Evolutionary conservation across 495 filamentous ascomycete species (phyloP).

Genomic region (Copromyces sp.): DNA sequence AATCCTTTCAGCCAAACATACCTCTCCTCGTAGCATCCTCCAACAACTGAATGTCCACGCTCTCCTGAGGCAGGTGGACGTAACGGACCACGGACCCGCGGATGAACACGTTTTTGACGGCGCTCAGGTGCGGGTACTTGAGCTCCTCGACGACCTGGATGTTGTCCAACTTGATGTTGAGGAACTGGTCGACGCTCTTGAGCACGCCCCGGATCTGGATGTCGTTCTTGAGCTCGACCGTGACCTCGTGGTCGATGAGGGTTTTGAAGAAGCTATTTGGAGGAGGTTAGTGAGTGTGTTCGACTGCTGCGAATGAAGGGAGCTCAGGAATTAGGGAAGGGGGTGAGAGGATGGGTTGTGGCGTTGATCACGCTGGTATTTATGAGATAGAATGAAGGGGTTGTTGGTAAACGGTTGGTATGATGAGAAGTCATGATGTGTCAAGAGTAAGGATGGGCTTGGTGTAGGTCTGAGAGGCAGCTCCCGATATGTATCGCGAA

Average conservation of each 20-base stretch:
- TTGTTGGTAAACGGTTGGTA: background rate
- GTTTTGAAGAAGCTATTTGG: constrained; percentile 91
- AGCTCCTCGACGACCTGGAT: constrained; percentile 82
- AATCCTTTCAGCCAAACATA: constrained; percentile 28
- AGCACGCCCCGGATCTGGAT: constrained; percentile 88
- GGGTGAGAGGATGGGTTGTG: background rate
- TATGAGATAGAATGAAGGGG: background rate
- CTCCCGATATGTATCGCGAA: background rate
- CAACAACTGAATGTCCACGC: constrained; percentile 80
- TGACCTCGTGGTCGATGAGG: constrained; percentile 89
- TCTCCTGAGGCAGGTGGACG: constrained; percentile 77
- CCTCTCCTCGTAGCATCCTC: constrained; percentile 96
- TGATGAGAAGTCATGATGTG: background rate
- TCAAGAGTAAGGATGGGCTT: background rate
- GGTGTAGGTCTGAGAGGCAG: background rate
- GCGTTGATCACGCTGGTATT: background rate
- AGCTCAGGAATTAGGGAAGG: background rate
- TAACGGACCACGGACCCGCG: constrained; percentile 93
- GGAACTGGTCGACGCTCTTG: constrained; percentile 95
- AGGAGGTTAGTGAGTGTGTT: background rate
- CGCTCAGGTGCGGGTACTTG: constrained; percentile 82
- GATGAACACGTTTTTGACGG: constrained; percentile 98
- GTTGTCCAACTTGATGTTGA: constrained; percentile 98
- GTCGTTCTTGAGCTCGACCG: constrained; percentile 98
- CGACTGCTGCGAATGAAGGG: background rate